Evolutionary conservation across 768 basidiomycete genomes (phyloP).

Genomic region (Lentinus tigrinus): DNA sequence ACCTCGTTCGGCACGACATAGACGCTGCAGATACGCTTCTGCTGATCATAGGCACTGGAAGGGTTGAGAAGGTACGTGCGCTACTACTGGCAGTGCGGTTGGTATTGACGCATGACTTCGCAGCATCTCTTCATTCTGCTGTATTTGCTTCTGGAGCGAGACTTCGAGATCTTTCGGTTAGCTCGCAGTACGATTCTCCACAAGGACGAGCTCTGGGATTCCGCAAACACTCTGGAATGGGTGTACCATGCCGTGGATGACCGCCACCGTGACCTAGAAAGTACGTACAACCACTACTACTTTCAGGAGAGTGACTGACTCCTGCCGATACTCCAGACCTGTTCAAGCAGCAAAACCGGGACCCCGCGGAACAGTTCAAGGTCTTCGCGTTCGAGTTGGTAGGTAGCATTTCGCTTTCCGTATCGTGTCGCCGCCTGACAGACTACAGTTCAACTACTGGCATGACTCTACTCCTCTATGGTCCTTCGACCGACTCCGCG

Average conservation of each 20-base stretch:
- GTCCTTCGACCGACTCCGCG: constrained; percentile 9
- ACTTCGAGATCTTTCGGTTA: constrained; percentile 33
- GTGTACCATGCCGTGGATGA: constrained; percentile 22
- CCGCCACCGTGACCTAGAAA: constrained; percentile 25
- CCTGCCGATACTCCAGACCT: constrained; percentile 18
- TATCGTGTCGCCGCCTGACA: not conserved
- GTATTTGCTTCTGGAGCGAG: constrained; percentile 34
- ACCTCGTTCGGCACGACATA: constrained; percentile 30
- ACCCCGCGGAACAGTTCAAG: constrained; percentile 26
- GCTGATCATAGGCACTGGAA: constrained; percentile 32
- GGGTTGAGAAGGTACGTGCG: constrained; percentile 33
- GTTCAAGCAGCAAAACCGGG: constrained; percentile 29
- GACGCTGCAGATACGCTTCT: constrained; percentile 30
- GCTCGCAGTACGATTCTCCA: constrained; percentile 27
- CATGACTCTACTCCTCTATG: constrained; percentile 8
- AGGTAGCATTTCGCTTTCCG: not conserved
- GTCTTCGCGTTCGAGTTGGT: constrained; percentile 30
- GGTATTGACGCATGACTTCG: not conserved
- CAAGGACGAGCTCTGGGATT: constrained; percentile 29
- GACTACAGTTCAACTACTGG: constrained; percentile 12
- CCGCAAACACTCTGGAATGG: constrained; percentile 21
- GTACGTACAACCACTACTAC: constrained; percentile 10
- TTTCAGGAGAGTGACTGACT: not conserved
- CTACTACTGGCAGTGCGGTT: no score
- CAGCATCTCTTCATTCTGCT: constrained; percentile 37